phyloP scores from a whole-genome alignment of 2,329 filamentous ascomycete genomes.

The Emydomyces testavorans region DNA sequence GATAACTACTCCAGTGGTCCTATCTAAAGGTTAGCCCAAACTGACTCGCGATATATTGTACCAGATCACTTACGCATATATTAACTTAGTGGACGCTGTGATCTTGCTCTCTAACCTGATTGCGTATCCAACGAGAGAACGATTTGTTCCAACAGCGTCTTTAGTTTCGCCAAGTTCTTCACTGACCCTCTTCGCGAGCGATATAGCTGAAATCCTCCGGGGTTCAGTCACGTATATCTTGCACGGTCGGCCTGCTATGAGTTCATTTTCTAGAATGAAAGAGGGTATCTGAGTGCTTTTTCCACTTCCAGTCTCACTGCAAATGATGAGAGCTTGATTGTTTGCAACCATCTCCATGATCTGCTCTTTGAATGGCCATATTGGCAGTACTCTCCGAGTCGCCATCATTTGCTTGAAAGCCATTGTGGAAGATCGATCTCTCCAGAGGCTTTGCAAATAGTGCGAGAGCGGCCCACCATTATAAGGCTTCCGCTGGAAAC shows the following conservation, averaged over 20 bases:
- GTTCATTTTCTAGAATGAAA: constrained; percentile 80
- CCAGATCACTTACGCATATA: constrained; percentile 59
- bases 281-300: constrained; percentile 97
- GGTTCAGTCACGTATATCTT: constrained; percentile 96
- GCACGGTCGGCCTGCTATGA: constrained; percentile 66
- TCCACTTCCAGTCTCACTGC: constrained; percentile 90
- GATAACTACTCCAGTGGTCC: constrained; percentile 74
- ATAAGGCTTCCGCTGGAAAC: neutral
- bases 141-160: constrained; percentile 65
- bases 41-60: constrained; percentile 34
- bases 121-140: constrained; percentile 85
- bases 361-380: constrained; percentile 71
- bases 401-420: constrained; percentile 69
- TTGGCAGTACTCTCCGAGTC: constrained; percentile 69
- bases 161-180: constrained; percentile 83
- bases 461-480: neutral
- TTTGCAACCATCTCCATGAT: constrained; percentile 66
- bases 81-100: constrained; percentile 65
- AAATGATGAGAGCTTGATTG: constrained; percentile 82
- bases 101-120: constrained; percentile 87
- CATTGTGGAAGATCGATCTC: constrained; percentile 38
- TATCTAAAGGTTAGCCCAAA: constrained; percentile 15
- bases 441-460: constrained; percentile 36
- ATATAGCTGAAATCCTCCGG: constrained; percentile 89
- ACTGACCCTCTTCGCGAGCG: constrained; percentile 80